A percentile compares a stretch with the other conserved stretches of the same genome.
Conservation (phyloP, 176 grass and related monocot species). For the Alopecurus myosuroides region DNA sequence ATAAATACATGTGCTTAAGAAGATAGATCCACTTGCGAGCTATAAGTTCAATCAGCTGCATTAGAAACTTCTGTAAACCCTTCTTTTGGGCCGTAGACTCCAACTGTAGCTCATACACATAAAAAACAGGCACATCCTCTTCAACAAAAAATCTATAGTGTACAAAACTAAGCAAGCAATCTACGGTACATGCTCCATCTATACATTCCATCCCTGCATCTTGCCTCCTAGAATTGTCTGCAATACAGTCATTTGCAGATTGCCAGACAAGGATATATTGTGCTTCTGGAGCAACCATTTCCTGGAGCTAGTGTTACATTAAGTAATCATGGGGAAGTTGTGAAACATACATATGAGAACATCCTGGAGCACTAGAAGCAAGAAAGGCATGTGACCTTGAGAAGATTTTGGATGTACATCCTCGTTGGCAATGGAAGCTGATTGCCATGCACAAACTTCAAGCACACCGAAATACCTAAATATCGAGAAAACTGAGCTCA, state of each 20-base stretch:
- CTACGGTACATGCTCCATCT: neutral
- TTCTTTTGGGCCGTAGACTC: slow-evolving; percentile 58
- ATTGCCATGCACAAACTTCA: slow-evolving; percentile 56
- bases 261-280: slow-evolving; percentile 9
- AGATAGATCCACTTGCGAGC: slow-evolving; percentile 57
- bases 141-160: slow-evolving; percentile 83
- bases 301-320: slow-evolving; percentile 31
- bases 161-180: slow-evolving; percentile 52
- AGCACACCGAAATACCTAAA: slow-evolving; percentile 58
- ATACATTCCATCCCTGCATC: neutral
- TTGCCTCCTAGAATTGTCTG: slow-evolving; percentile 1
- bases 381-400: slow-evolving; percentile 43
- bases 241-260: slow-evolving; percentile 7
- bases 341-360: neutral
- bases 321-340: slow-evolving; percentile 5
- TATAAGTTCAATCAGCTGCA: slow-evolving; percentile 72
- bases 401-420: slow-evolving; percentile 78
- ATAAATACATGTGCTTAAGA: neutral
- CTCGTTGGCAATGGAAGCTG: slow-evolving; percentile 41
- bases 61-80: slow-evolving; percentile 73
- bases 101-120: slow-evolving; percentile 90
- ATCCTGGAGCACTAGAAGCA: neutral
- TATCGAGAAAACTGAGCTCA: slow-evolving; percentile 16
- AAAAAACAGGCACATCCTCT: slow-evolving; percentile 83
- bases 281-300: slow-evolving; percentile 72